Base-by-base conservation (phyloP, 1,284 basidiomycete genomes). In the Mycosarcoma maydis region DNA sequence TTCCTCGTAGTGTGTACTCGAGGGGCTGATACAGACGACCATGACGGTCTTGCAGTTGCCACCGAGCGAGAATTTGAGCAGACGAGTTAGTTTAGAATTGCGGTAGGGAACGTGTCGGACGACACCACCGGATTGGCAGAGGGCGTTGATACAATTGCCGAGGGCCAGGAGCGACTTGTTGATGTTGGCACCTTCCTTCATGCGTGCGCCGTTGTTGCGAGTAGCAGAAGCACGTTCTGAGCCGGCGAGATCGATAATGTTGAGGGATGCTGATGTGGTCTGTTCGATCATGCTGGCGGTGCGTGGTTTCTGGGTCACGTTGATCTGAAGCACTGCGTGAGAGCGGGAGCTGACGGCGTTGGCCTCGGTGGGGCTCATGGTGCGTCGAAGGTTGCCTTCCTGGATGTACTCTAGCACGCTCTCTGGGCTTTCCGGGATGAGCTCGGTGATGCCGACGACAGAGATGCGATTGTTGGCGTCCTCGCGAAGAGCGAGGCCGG, bases 111-210 rank as follows among this genome's bases (percentile, higher is more conserved):
- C 69, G 50, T 81, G 80, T 19, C 67, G 64, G 34, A 51, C 43
- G 0, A 44, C 44, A 16, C 73, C 75, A n/a, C 71, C 77, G 11
- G 76, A 69, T 41, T 77, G 72, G 67, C 80, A 81, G 30, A 81
- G 72, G 10, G 80, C 80, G 45, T 80, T 81, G 72, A 81, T 81
- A 72, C 80, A 81, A 53, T 79, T 78, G 43, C 78, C 80, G 26
- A 81, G 72, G 6, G 80, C 80, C 9, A 81, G 73, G 8, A 81
- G 71, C 23, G 77, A 79, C 59, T 79, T 79, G 73, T 81, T 81
- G 70, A 81, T 81, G 59, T 81, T 81, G 38, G 80, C 80, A n/a
- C 80, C 80, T 53, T 81, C 80, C 48, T 80, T 81, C 80, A 81
- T 81, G 16, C 80, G 75, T 16, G 74, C 67, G n/a, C 80, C 80